Evolutionary conservation across 148 eudicot species (phyloP).

Genomic region (Cornus florida): DNA sequence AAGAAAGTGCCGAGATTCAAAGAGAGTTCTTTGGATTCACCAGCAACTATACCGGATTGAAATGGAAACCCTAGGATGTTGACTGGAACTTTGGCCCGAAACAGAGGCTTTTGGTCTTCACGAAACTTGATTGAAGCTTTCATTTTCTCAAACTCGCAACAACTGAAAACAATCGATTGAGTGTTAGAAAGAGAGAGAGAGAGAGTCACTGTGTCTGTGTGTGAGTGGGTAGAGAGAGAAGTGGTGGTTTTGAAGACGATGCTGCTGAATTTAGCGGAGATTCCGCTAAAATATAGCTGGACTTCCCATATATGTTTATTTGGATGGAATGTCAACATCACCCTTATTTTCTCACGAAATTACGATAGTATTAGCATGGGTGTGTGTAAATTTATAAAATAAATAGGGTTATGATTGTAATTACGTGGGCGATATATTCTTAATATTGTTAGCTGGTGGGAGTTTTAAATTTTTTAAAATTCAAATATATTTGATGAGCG

Average conservation of each 20-base stretch:
- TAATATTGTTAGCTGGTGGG: neutral
- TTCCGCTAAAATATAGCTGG: constrained; percentile 4
- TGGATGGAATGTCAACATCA: neutral
- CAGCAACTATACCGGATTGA: constrained; percentile 63
- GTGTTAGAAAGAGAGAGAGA: neutral
- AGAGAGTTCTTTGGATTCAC: constrained; percentile 68
- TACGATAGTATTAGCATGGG: neutral
- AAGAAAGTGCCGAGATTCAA: constrained; percentile 59
- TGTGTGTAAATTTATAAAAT: neutral
- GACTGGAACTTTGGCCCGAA: constrained; percentile 79
- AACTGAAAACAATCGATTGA: neutral
- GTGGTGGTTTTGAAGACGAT: neutral
- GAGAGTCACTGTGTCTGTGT: neutral
- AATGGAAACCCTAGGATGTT: constrained; percentile 61
- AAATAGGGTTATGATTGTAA: neutral
- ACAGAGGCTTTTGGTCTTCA: constrained; percentile 73
- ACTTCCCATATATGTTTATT: neutral
- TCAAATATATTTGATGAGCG: constrained; percentile 1
- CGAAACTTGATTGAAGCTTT: constrained; percentile 86
- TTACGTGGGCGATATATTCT: neutral
- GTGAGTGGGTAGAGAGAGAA: neutral
- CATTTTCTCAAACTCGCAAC: constrained; percentile 31
- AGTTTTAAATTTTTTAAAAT: neutral
- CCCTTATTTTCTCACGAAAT: neutral
- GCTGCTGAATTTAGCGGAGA: constrained; percentile 11